Percentiles rank a stretch among this genome's conserved stretches.
Evolutionary conservation across 1,139 yeast genomes (phyloP).

Genomic region (Pichia sp.): DNA sequence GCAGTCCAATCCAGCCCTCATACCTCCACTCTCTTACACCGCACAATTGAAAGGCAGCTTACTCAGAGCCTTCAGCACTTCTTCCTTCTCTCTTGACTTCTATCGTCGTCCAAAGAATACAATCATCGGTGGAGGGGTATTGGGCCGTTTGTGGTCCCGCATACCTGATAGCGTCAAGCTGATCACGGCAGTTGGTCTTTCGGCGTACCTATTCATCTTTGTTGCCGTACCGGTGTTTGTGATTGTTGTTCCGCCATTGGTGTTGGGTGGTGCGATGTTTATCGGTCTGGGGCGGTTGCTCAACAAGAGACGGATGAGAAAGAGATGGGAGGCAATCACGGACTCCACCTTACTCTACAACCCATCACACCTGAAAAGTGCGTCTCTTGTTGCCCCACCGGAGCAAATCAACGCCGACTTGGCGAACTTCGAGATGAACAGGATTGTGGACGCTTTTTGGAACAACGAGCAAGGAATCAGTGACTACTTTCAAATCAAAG

Average conservation of each 20-base stretch:
- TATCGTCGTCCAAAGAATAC: slow-evolving; percentile 26
- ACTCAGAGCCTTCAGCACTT: slow-evolving; percentile 10
- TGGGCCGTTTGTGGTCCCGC: slow-evolving; percentile 20
- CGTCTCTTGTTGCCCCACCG: slow-evolving; percentile 21
- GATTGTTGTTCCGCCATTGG: slow-evolving; percentile 35
- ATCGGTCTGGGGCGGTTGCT: slow-evolving; percentile 23
- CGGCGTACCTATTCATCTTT: slow-evolving; percentile 32
- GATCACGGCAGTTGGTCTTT: slow-evolving; percentile 27
- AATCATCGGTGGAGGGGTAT: slow-evolving; percentile 13
- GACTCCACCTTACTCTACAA: slow-evolving; percentile 24
- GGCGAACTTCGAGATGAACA: slow-evolving; percentile 30
- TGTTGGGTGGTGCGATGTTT: slow-evolving; percentile 32
- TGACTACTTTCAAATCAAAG: slow-evolving; percentile 24
- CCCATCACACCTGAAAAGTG: slow-evolving; percentile 17
- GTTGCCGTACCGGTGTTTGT: slow-evolving; percentile 35
- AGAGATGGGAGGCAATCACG: slow-evolving; percentile 23
- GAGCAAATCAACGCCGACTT: slow-evolving; percentile 29
- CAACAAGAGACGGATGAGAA: slow-evolving; percentile 21
- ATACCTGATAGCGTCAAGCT: slow-evolving; percentile 34
- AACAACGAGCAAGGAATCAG: slow-evolving; percentile 32
- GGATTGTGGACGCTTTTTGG: slow-evolving; percentile 34
- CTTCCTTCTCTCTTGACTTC: slow-evolving; percentile 3
- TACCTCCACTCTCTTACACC: slow-evolving; percentile 4
- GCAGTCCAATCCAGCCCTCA: slow-evolving; percentile 3
- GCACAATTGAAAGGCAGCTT: slow-evolving; percentile 5